These are phyloP conservation scores for Hirsutella minnesotensis DNA, from an alignment of 2,329 filamentous ascomycete species.

Conservation along the genomic window DNA sequence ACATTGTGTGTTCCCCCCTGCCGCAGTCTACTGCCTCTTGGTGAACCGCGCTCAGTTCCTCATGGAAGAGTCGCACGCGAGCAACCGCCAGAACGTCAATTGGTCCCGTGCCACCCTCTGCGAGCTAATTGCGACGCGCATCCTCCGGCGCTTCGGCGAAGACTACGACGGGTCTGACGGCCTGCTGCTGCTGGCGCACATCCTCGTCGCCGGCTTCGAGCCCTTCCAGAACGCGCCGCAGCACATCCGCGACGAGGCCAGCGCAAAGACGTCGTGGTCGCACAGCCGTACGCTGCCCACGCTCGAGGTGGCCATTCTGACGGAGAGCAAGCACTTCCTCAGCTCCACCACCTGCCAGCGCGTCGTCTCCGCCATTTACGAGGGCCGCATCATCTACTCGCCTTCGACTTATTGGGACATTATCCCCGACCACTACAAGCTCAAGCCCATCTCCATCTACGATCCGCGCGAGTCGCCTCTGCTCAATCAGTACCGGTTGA, in stretches of 20 bases:
- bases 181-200: slow-evolving; percentile 62
- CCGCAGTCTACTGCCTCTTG: slow-evolving; percentile 64
- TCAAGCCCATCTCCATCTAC: slow-evolving; percentile 70
- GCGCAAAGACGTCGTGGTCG: slow-evolving; percentile 33
- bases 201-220: slow-evolving; percentile 73
- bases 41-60: slow-evolving; percentile 74
- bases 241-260: slow-evolving; percentile 48
- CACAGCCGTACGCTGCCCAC: slow-evolving; percentile 56
- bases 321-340: slow-evolving; percentile 68
- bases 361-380: slow-evolving; percentile 73
- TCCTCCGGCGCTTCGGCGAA: slow-evolving; percentile 68
- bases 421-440: slow-evolving; percentile 76
- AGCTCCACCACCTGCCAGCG: slow-evolving; percentile 69
- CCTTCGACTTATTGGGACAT: slow-evolving; percentile 74
- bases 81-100: slow-evolving; percentile 71
- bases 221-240: slow-evolving; percentile 73
- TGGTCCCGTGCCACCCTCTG: slow-evolving; percentile 67
- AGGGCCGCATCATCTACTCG: slow-evolving; percentile 70
- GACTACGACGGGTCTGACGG: slow-evolving; percentile 60
- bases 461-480: slow-evolving; percentile 64
- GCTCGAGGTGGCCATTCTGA: slow-evolving; percentile 72
- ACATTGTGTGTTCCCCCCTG: neutral
- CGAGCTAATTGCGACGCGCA: slow-evolving; percentile 67
- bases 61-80: slow-evolving; percentile 62
- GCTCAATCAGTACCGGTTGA: slow-evolving; percentile 74